Percentiles rank a stretch among this genome's conserved stretches.
Conservation (phyloP, 768 basidiomycete species). For the Kwoniella sp. region DNA sequence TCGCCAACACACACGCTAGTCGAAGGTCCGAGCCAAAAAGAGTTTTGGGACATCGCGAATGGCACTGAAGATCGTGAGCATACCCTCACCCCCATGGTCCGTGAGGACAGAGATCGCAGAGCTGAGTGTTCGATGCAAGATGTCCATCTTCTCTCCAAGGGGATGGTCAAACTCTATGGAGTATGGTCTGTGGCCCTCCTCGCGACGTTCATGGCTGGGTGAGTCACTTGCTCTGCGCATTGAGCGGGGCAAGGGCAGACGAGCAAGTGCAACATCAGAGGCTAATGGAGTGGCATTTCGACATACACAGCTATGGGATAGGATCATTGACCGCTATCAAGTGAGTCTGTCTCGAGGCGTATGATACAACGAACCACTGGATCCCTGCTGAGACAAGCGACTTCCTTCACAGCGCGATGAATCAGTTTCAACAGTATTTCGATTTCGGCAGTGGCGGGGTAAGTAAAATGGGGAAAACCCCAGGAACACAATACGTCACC, state of each 20-base stretch:
- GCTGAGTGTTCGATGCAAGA: slow-evolving; percentile 5
- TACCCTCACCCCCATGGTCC: no score
- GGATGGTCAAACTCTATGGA: slow-evolving; percentile 39
- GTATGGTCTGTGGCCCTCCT: slow-evolving; percentile 29
- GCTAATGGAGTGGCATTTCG: no score
- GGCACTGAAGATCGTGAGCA: slow-evolving; percentile 2
- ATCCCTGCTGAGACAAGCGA: not conserved
- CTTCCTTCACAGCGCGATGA: slow-evolving; percentile 22
- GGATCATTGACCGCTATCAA: slow-evolving; percentile 40
- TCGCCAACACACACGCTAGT: not conserved
- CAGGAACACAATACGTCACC: no score
- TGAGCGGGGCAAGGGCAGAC: no score
- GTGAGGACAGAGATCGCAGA: not conserved
- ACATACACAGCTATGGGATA: slow-evolving; percentile 25
- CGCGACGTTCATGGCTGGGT: slow-evolving; percentile 36
- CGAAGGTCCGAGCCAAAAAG: not conserved
- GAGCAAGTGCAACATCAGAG: no score
- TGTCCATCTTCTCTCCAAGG: slow-evolving; percentile 26
- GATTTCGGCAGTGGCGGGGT: slow-evolving; percentile 35
- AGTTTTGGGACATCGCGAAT: not conserved
- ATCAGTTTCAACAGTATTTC: slow-evolving; percentile 34
- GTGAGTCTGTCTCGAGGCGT: slow-evolving; percentile 10
- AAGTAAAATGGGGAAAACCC: no score
- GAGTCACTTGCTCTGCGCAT: no score
- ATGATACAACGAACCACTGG: not conserved